Evolutionary conservation across 2,329 filamentous ascomycete species (phyloP).

Genomic region (Blastomyces emzantsi): DNA sequence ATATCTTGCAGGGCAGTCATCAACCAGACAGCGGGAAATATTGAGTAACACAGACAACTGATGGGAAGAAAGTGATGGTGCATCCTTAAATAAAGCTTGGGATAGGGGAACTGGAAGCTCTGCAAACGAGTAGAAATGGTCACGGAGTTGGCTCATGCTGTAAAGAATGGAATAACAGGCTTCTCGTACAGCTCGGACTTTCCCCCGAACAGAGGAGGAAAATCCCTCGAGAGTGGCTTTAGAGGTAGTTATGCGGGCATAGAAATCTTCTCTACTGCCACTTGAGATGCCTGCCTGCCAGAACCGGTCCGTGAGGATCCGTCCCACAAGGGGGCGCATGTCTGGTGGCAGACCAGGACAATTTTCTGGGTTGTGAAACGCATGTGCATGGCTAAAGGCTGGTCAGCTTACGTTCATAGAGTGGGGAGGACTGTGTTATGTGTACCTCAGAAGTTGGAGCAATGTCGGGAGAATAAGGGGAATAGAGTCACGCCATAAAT

Average conservation of each 20-base stretch:
- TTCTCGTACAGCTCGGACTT: conserved; percentile 82
- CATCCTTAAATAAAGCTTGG: conserved; percentile 73
- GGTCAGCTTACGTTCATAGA: conserved; percentile 13
- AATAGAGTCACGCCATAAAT: conserved; percentile 77
- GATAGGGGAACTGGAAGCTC: conserved; percentile 77
- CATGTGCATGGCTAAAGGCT: conserved; percentile 64
- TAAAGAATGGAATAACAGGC: conserved; percentile 91
- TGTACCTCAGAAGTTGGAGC: conserved; percentile 67
- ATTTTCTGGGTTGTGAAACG: conserved; percentile 76
- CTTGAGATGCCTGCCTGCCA: conserved; percentile 98
- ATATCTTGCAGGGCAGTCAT: conserved; percentile 76
- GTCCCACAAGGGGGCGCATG: conserved; percentile 65
- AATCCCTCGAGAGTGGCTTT: conserved; percentile 87
- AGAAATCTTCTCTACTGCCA: conserved; percentile 94
- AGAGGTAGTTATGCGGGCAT: conserved; percentile 79
- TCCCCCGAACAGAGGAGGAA: conserved; percentile 82
- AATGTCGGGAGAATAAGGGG: conserved; percentile 76
- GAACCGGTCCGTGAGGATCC: conserved; percentile 87
- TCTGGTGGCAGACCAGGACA: conserved; percentile 71
- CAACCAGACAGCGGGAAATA: conserved; percentile 76
- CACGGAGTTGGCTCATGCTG: conserved; percentile 78
- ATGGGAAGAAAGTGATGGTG: conserved; percentile 75
- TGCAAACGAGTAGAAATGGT: conserved; percentile 81
- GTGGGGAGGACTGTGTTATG: conserved; percentile 2
- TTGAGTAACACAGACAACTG: conserved; percentile 92